Evolutionary conservation across 75 land plant species (phyloP).

Genomic region (Adiantum capillusveneris): DNA sequence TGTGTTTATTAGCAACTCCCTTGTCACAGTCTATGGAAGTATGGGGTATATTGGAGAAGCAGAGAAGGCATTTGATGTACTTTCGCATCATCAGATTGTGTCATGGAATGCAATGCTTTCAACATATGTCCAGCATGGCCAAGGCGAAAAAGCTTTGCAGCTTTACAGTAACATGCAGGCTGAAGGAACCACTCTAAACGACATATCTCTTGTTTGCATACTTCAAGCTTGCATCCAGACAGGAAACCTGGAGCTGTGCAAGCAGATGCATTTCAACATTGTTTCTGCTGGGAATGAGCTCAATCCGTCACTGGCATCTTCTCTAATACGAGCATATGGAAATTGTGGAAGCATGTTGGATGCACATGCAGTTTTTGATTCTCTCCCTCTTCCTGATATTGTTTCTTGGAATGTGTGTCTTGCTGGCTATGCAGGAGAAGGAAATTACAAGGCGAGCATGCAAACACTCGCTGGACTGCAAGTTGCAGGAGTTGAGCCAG

Average conservation of each 20-base stretch:
- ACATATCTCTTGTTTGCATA: conserved; percentile 18
- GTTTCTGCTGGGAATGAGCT: background rate
- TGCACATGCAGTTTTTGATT: conserved; percentile 15
- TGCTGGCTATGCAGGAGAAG: conserved; percentile 7
- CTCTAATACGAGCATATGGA: background rate
- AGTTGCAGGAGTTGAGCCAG: conserved; percentile 9
- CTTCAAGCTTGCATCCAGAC: conserved; percentile 20
- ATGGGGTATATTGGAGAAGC: conserved; percentile 19
- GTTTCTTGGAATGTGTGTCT: conserved; percentile 11
- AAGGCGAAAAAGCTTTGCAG: conserved; percentile 23
- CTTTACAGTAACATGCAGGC: conserved; percentile 18
- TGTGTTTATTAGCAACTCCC: too few species aligned
- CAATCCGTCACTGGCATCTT: background rate
- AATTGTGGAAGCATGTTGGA: conserved; percentile 39
- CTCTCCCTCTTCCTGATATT: background rate
- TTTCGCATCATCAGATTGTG: conserved; percentile 21
- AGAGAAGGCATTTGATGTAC: conserved; percentile 16
- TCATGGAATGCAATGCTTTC: conserved; percentile 37
- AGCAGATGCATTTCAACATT: conserved; percentile 13
- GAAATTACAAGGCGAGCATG: conserved; percentile 20
- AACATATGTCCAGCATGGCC: conserved; percentile 21
- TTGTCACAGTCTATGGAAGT: too few species aligned
- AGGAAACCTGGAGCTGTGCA: conserved; percentile 16
- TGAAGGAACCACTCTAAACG: conserved; percentile 19
- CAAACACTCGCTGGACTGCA: conserved; percentile 34